Base-by-base conservation (phyloP, 1,284 basidiomycete species). In the Mycena citricolor region DNA sequence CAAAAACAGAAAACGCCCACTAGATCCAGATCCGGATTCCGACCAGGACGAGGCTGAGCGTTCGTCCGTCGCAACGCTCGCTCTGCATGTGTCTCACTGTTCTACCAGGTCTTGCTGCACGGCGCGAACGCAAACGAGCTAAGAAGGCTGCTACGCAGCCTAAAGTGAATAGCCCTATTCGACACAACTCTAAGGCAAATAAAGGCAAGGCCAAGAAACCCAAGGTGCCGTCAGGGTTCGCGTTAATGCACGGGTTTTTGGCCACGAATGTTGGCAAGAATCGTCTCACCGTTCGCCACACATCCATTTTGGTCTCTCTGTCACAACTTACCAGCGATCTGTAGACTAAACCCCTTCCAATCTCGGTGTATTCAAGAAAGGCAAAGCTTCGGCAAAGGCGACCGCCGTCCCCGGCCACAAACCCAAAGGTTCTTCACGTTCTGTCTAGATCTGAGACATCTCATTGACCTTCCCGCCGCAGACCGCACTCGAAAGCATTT, bases 171-270 rank as follows among this genome's bases (percentile, higher is more conserved):
- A 56, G 54, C 28, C 53, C 53, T 19, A 49, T 57, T 38, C 55
- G 62, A 53, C 48, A 33, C 40, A 35, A 31, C 32, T 30, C 43
- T 19, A 44, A 57, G 36, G 42, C 52, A 47, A 50, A 54, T 26
- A 40, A 57, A 42, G 24, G 28, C 23, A 31, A 55, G 38, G 28
- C 52, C 44, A 52, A 59, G 42, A 60, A 61, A 47, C 38, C 42
- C 32, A 71, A 67, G 34, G 53, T 70, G 12, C 66, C 74, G 4
- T 65, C 75, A 5, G 78, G 75, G 3, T 66, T 88, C 36, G 82
- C 86, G 0, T 68, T 90, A 13, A 78, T 90, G 77, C 81, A 87
- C 46, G 84, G 83, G 1, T 86, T 90, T 57, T 69, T 73, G 7
- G 79, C 86, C 1, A 76, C 74, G 3, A 89, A 86, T 51, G 73